Base-by-base conservation (phyloP, 2,329 filamentous ascomycete species). In the Aspergillus sp. region DNA sequence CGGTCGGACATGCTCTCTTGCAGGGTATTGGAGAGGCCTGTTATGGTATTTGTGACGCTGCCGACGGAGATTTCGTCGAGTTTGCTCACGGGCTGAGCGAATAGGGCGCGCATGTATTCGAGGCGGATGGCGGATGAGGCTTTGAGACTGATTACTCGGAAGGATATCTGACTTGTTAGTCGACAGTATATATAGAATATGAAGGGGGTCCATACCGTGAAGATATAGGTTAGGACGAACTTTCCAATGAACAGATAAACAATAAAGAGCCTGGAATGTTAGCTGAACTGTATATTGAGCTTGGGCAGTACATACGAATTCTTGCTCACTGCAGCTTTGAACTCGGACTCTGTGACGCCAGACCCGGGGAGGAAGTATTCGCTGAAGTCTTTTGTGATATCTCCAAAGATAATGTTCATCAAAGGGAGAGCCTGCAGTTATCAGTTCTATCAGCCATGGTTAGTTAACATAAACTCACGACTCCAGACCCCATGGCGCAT, bases 371-470 rank as follows among this genome's bases (percentile, higher is more conserved):
- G 72, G 56, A 82, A 82, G 66, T 86, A 88, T n/a, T 75, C 71
- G 52, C 80, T 83, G 63, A 87, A 86, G 8, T 79, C 74, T 7
- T 82, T 81, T 46, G 86, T 79, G 34, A 82, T 78, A 39, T 72
- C 71, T 62, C 83, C 83, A 67, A 86, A 84, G 6, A 86, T 75
- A 40, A 87, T 73, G 39, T 85, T 83, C 82, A 87, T 86, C 34
- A 86, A 63, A 0, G 83, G 83, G 6, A 71, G 61, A 6, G 61
- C 58, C 65, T 68, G 34, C 19, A 6, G 8, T 20, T n/a, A 3
- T 42, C 6, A 17, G 20, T 20, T 20, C 20, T 20, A 20, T 20
- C 20, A 20, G 20, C 20, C 20, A 20, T 20, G 4, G 20, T 20
- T 3, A 20, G 24, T 3, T 3, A 4, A 22, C 8, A 5, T 24